Evolutionary conservation across 805 yeast genomes (phyloP), one percentile per base, ranked within the genome.

Genomic region (Vanderwaltozyma tropicalis): DNA sequence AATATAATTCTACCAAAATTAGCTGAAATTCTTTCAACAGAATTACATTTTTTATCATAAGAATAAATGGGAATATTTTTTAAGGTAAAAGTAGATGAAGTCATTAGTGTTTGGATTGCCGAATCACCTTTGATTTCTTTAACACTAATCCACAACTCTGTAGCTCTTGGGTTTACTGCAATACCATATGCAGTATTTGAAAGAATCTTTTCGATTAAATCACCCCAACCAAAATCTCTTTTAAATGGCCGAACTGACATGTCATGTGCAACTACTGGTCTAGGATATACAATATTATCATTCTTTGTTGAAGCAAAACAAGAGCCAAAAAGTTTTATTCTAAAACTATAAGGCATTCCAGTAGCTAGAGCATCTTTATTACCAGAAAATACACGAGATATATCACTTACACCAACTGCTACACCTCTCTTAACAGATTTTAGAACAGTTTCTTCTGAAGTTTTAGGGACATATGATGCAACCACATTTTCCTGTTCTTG

Each of bases 331-430:
- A 86, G 61, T 49, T 79, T 75, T 47, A 86, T 72, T 5, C 73
- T 68, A 54, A 85, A 81, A 45, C 78, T 80, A 55, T 79, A 85
- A 0, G 85, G 64, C 50, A 74, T 74, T 37, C 87, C 78, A 14
- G 79, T 59, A 10, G 70, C 64, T 36, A 75, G 62, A 22, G 78
- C 67, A 24, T 81, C 85, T 39, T 72, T 72, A 45, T 72, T 73
- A 41, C 72, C 68, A 7, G 85, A 72, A 52, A 86, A 82, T 18
- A 84, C 72, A 47, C 94, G 71, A 5, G 92, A 76, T 34, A 86
- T 78, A 60, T 86, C 94, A 28, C 85, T 73, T 13, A 81, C 92
- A 57, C 96, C 96, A 3, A 87, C 88, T 28, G 89, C 92, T 13
- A 86, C 74, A 40, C 95, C 95, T 52, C 79, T 78, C 52, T 83